Conservation (phyloP, 345 rosid genomes). For the Eutrema yunnanense region DNA sequence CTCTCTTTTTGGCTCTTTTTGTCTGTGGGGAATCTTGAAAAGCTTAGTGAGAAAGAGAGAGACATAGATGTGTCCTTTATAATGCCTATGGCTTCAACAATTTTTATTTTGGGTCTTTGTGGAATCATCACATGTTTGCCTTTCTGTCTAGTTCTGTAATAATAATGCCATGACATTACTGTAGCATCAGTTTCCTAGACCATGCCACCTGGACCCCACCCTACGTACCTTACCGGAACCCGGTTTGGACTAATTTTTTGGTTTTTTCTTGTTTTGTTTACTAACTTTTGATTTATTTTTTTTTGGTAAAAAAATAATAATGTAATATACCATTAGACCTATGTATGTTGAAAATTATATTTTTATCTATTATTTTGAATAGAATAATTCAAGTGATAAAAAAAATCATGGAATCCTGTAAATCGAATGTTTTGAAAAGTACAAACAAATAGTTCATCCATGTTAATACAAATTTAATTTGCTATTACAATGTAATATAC, state of each 20-base stretch:
- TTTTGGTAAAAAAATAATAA: too few relatives aligned
- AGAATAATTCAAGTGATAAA: background rate
- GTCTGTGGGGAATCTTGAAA: conserved; percentile 22
- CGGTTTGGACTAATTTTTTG: background rate
- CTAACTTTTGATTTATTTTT: background rate
- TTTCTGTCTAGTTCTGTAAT: conserved; percentile 23
- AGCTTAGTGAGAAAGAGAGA: conserved; percentile 11
- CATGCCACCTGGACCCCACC: conserved; percentile 19
- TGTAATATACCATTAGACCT: background rate
- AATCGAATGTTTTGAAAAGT: background rate
- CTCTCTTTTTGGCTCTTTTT: background rate
- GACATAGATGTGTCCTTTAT: conserved; percentile 14
- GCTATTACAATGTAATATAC: background rate
- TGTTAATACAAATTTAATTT: background rate
- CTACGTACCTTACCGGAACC: conserved; percentile 8
- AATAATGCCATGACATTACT: conserved; percentile 25
- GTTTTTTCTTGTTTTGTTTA: background rate
- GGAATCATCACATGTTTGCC: conserved; percentile 37
- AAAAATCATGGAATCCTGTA: background rate
- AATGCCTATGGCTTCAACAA: conserved; percentile 6
- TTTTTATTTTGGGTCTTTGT: conserved; percentile 18
- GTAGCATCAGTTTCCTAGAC: conserved; percentile 1
- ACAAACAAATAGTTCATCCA: background rate
- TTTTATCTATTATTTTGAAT: too few relatives aligned
- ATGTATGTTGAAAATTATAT: too few relatives aligned